These are phyloP conservation scores for Ogataea neopini DNA, from an alignment of 805 yeast species.

Conservation along the genomic window DNA sequence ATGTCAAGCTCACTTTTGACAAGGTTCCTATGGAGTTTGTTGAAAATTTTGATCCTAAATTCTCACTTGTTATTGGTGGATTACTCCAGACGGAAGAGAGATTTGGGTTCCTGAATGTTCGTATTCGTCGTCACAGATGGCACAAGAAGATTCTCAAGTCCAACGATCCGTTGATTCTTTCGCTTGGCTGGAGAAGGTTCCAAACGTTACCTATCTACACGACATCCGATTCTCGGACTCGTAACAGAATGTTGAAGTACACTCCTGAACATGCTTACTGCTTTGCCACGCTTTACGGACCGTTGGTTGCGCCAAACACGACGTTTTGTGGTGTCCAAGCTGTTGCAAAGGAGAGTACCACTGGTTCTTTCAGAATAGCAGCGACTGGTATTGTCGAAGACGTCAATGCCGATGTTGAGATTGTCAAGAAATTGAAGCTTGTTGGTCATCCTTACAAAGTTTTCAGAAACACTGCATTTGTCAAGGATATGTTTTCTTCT, in stretches of 20 bases:
- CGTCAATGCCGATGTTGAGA: slow-evolving; percentile 84
- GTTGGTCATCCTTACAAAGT: slow-evolving; percentile 95
- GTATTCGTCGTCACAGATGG: slow-evolving; percentile 98
- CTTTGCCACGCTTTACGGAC: slow-evolving; percentile 94
- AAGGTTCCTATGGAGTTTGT: slow-evolving; percentile 86
- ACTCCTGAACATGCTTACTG: slow-evolving; percentile 98
- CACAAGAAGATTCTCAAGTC: slow-evolving; percentile 93
- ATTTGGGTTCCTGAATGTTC: slow-evolving; percentile 88
- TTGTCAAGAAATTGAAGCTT: slow-evolving; percentile 91
- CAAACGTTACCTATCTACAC: slow-evolving; percentile 96
- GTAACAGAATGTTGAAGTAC: slow-evolving; percentile 96
- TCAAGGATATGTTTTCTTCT: slow-evolving; percentile 93
- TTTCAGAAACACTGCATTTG: slow-evolving; percentile 94
- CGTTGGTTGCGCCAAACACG: slow-evolving; percentile 94
- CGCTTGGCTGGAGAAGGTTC: slow-evolving; percentile 98
- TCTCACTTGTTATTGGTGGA: slow-evolving; percentile 89
- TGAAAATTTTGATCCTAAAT: slow-evolving; percentile 80
- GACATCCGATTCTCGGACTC: slow-evolving; percentile 94
- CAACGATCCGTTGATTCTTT: slow-evolving; percentile 90
- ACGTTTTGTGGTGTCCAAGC: slow-evolving; percentile 95
- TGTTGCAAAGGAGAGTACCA: slow-evolving; percentile 79
- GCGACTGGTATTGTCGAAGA: slow-evolving; percentile 97
- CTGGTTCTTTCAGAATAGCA: slow-evolving; percentile 89
- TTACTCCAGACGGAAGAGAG: slow-evolving; percentile 85
- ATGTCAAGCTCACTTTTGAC: slow-evolving; percentile 85